Evolutionary conservation across 164 flowering plant genomes (phyloP).

Genomic region (Magnolia kwangsiensis): DNA sequence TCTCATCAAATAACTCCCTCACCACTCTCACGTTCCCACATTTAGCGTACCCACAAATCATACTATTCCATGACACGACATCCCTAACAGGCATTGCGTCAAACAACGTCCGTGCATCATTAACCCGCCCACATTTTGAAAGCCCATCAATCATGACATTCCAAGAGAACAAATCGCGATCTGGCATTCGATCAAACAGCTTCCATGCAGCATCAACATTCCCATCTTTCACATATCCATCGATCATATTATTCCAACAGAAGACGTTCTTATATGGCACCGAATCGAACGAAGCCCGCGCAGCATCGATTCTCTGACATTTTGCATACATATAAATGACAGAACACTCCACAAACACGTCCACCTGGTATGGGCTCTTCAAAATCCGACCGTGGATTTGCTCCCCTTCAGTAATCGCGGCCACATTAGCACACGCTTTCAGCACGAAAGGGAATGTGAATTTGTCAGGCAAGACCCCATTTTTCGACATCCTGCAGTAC

Average conservation of each 20-base stretch:
- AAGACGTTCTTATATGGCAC: slow-evolving; percentile 1
- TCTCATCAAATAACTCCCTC: slow-evolving; percentile 8
- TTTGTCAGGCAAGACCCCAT: slow-evolving; percentile 6
- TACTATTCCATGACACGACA: slow-evolving; percentile 13
- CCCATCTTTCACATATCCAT: slow-evolving; percentile 13
- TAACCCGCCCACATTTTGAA: slow-evolving; percentile 8
- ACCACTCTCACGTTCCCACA: slow-evolving; percentile 7
- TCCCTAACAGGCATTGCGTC: slow-evolving; percentile 13
- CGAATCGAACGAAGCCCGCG: not conserved
- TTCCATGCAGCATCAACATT: not conserved
- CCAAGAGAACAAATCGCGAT: slow-evolving; percentile 12
- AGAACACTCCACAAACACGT: slow-evolving; percentile 8
- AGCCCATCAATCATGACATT: slow-evolving; percentile 14
- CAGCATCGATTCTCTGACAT: slow-evolving; percentile 3
- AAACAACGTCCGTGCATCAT: slow-evolving; percentile 6
- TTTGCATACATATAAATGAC: slow-evolving; percentile 6
- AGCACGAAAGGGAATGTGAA: slow-evolving; percentile 13
- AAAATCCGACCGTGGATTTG: slow-evolving; percentile 12
- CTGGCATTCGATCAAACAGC: slow-evolving; percentile 14
- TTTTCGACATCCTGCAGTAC: slow-evolving; percentile 5
- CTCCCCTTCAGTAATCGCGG: slow-evolving; percentile 5
- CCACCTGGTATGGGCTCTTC: slow-evolving; percentile 11
- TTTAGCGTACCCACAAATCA: slow-evolving; percentile 15
- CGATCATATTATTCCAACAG: slow-evolving; percentile 15
- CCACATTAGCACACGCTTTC: slow-evolving; percentile 1